Evolutionary conservation across 2,329 filamentous ascomycete genomes (phyloP).

Genomic region (Aspergillus novofumigatus): DNA sequence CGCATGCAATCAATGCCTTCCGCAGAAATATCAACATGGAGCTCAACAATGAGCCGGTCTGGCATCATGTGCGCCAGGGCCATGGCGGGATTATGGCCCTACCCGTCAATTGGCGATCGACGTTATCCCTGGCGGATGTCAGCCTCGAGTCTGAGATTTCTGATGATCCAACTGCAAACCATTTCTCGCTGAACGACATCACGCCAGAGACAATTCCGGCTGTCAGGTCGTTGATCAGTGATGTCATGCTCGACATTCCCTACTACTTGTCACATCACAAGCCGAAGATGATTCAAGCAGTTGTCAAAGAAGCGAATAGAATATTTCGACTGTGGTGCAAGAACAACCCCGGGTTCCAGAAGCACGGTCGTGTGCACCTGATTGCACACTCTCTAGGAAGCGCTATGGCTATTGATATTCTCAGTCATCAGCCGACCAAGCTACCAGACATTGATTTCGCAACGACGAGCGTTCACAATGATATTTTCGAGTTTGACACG

Average conservation of each 20-base stretch:
- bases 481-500: constrained; percentile 86
- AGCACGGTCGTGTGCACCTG: constrained; percentile 79
- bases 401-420: constrained; percentile 87
- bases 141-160: constrained; percentile 51
- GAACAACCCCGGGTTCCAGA: constrained; percentile 83
- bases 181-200: constrained; percentile 76
- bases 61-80: constrained; percentile 67
- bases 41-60: constrained; percentile 69
- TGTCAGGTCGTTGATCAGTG: constrained; percentile 88
- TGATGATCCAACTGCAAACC: constrained; percentile 56
- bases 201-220: constrained; percentile 86
- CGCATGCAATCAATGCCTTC: constrained; percentile 89
- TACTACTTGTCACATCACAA: constrained; percentile 98
- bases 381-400: constrained; percentile 92
- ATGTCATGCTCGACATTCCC: constrained; percentile 97
- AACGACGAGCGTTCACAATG: constrained; percentile 39
- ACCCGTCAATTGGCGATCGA: constrained; percentile 90
- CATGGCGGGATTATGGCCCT: constrained; percentile 90
- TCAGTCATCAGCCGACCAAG: constrained; percentile 80
- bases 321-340: constrained; percentile 94
- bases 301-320: constrained; percentile 85
- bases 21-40: constrained; percentile 83
- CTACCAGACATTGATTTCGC: constrained; percentile 49
- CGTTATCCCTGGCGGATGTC: constrained; percentile 80
- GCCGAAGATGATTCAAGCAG: constrained; percentile 84